Conservation (phyloP, 1,284 basidiomycete genomes). For the Trametes hirsuta region DNA sequence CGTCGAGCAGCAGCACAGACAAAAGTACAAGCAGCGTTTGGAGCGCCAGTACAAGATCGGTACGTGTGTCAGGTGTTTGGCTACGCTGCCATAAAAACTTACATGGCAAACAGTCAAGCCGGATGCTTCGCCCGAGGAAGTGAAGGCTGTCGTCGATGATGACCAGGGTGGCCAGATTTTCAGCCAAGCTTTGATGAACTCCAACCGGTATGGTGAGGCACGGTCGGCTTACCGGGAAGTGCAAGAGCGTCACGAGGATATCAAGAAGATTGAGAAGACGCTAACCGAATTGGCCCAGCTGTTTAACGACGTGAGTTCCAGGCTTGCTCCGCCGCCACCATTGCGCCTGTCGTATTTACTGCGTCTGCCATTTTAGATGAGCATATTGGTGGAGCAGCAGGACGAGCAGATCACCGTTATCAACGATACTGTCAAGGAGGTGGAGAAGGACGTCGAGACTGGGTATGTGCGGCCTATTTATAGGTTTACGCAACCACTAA, state of each 20-base stretch:
- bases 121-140: conserved; percentile 91
- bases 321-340: neutral
- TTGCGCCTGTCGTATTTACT: neutral
- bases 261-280: conserved; percentile 93
- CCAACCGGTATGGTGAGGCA: conserved; percentile 90
- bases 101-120: conserved; percentile 75
- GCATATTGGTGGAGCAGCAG: conserved; percentile 91
- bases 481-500: neutral
- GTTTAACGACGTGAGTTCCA: conserved; percentile 81
- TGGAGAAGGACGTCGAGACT: conserved; percentile 80
- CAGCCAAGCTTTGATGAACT: conserved; percentile 91
- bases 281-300: conserved; percentile 92
- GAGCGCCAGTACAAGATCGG: conserved; percentile 97
- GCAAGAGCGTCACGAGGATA: conserved; percentile 94
- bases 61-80: conserved; percentile 36
- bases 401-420: conserved; percentile 85
- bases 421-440: conserved; percentile 71
- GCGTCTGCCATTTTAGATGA: conserved; percentile 58
- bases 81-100: neutral
- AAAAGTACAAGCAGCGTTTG: conserved; percentile 93
- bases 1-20: conserved; percentile 91
- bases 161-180: conserved; percentile 90
- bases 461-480: conserved; percentile 63
- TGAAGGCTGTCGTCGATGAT: conserved; percentile 86
- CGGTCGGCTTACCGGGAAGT: conserved; percentile 93